Evolutionary conservation across 1,284 basidiomycete genomes (phyloP).

Genomic region (Xanthoconium separans): DNA sequence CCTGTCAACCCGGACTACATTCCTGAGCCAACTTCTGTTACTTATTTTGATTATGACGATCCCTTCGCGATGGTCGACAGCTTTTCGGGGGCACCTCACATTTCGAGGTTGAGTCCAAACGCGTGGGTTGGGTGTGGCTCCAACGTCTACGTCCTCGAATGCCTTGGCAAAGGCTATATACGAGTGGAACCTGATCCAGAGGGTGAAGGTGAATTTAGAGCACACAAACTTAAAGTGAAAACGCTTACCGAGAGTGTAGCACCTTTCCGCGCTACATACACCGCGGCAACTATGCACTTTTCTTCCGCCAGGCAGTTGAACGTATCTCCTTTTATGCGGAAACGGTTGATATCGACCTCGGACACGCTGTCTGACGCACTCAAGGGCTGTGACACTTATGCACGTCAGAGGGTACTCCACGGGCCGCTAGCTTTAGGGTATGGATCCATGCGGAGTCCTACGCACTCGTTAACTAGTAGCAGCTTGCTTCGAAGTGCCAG

Average conservation of each 20-base stretch:
- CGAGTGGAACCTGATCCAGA: slow-evolving; percentile 55
- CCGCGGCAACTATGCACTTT: slow-evolving; percentile 50
- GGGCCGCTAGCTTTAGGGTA: slow-evolving; percentile 51
- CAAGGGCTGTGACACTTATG: slow-evolving; percentile 69
- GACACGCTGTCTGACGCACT: slow-evolving; percentile 56
- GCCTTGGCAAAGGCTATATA: slow-evolving; percentile 73
- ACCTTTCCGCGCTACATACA: slow-evolving; percentile 50
- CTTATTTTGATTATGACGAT: slow-evolving; percentile 80
- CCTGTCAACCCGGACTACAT: slow-evolving; percentile 33
- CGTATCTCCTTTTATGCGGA: slow-evolving; percentile 55
- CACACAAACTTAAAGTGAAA: background rate
- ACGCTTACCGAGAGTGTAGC: slow-evolving; percentile 20
- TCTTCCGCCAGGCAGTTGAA: slow-evolving; percentile 45
- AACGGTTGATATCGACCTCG: slow-evolving; percentile 54
- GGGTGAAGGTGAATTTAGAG: slow-evolving; percentile 33
- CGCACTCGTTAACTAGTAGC: slow-evolving; percentile 12
- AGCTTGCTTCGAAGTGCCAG: slow-evolving; percentile 66
- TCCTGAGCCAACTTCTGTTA: slow-evolving; percentile 64
- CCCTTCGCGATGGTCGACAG: slow-evolving; percentile 66
- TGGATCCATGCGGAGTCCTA: slow-evolving; percentile 8
- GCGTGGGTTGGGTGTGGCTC: slow-evolving; percentile 86
- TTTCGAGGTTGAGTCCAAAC: slow-evolving; percentile 47
- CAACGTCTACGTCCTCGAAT: slow-evolving; percentile 76
- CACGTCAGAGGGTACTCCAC: slow-evolving; percentile 49
- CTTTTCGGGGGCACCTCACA: slow-evolving; percentile 53